A percentile compares a stretch with the other conserved stretches of the same genome.
Evolutionary conservation across 768 basidiomycete species (phyloP).

Genomic region (Collybia sp.): DNA sequence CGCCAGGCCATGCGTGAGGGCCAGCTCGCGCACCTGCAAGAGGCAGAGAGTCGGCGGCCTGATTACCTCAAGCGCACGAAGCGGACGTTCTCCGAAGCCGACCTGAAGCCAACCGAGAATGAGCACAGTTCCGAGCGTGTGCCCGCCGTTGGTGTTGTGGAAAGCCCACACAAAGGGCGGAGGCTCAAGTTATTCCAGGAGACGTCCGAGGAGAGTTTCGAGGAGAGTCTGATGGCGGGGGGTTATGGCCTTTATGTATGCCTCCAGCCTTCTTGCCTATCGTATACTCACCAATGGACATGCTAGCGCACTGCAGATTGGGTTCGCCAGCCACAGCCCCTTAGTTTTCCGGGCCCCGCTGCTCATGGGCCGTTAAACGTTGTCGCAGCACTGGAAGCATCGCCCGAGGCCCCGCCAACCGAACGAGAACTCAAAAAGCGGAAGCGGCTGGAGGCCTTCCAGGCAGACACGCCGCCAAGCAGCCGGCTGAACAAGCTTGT

Average conservation of each 20-base stretch:
- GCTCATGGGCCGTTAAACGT: conserved; percentile 38
- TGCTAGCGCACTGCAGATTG: conserved; percentile 56
- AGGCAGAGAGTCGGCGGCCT: conserved; percentile 60
- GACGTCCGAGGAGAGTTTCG: conserved; percentile 80
- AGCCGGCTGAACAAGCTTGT: conserved; percentile 40
- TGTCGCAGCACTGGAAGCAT: conserved; percentile 34
- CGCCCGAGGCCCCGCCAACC: conserved; percentile 32
- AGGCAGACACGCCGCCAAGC: conserved; percentile 28
- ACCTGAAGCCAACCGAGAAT: conserved; percentile 28
- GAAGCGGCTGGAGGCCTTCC: conserved; percentile 66
- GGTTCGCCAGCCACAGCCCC: conserved; percentile 52
- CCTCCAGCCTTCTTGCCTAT: conserved; percentile 5
- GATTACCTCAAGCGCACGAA: conserved; percentile 67
- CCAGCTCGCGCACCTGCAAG: conserved; percentile 40
- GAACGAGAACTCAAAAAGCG: conserved; percentile 68
- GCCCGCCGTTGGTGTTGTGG: conserved; percentile 52
- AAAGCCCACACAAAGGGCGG: conserved; percentile 69
- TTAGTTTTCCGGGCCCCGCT: conserved; percentile 34
- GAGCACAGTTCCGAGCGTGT: conserved; percentile 25
- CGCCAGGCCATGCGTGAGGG: conserved; percentile 49
- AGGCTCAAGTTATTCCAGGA: conserved; percentile 75
- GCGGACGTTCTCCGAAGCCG: conserved; percentile 38
- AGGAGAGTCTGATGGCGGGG: conserved; percentile 79
- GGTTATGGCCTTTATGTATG: conserved; percentile 75
- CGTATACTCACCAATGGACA: conserved; percentile 2